Evolutionary conservation across 108 stramenopile genomes (phyloP).

Genomic region (Aurantiochytrium sp.): DNA sequence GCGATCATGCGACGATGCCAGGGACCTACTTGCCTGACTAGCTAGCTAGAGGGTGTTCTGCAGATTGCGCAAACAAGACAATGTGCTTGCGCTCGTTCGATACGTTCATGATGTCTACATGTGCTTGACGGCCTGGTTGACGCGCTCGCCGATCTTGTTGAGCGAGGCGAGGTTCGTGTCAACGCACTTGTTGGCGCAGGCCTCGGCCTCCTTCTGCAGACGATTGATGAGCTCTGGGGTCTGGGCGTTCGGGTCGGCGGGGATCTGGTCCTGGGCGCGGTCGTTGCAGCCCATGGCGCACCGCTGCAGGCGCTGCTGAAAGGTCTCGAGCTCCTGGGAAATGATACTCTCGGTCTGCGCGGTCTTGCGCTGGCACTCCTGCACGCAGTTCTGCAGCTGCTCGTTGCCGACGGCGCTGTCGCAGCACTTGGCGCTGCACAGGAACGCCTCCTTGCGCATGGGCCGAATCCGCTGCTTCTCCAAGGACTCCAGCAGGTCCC

Average conservation of each 20-base stretch:
- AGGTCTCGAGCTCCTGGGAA: neutral
- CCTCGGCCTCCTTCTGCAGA: neutral
- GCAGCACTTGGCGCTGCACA: conserved; percentile 20
- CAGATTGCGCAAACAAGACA: no score
- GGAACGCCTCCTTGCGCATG: neutral
- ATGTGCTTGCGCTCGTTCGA: neutral
- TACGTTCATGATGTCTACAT: neutral
- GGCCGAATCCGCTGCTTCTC: conserved; percentile 7
- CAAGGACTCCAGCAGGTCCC: neutral
- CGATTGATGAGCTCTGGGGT: conserved; percentile 4
- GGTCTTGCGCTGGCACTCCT: conserved; percentile 1
- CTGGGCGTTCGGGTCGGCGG: neutral
- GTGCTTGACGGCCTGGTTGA: neutral
- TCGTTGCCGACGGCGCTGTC: neutral
- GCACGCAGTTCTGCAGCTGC: conserved; percentile 16
- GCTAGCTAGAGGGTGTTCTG: no score
- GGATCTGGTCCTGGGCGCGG: conserved; percentile 10
- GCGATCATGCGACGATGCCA: no score
- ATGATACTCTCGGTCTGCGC: neutral
- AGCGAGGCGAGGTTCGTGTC: neutral
- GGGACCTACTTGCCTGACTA: no score
- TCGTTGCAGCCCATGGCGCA: conserved; percentile 13
- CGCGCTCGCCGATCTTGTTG: neutral
- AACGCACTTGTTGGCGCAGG: conserved; percentile 12
- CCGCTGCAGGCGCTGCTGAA: conserved; percentile 9